Evolutionary conservation across 176 grass and related monocot species (phyloP), one percentile per base, ranked within the genome.

Genomic region (Alloteropsis semialata): DNA sequence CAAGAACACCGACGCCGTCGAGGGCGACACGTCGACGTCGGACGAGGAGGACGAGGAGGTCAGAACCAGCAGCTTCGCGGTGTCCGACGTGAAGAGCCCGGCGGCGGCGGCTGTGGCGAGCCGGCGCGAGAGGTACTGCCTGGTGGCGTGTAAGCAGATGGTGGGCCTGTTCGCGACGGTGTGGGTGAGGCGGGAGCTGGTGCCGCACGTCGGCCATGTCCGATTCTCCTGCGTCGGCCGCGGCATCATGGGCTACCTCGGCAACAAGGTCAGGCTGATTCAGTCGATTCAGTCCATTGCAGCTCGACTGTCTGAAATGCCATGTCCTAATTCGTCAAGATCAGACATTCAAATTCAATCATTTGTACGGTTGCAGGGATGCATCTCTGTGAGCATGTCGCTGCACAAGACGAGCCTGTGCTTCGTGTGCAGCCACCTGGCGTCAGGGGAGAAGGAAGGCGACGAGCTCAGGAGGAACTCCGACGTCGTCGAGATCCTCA

Each of bases 371-470:
- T n/a, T 81, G 33, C 80, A 96, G 91, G 95, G 95, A 9, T 98
- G 95, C 74, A 91, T 98, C 62, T 95, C 92, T 3, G 90, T 98
- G 74, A 98, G 95, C 86, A 91, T 95, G 95, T 93, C 92, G 32
- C 50, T 98, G 78, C 92, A 98, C 76, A 90, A 92, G 82, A 98
- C 92, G 3, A 92, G 45, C 59, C 73, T 95, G 49, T 98, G 95
- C 84, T 98, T 98, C 59, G 90, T 95, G 17, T 98, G 95, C 87
- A 98, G 92, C 82, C 92, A 98, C 85, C 81, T 98, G 79, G 92
- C 96, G 24, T 98, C 96, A 19, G 96, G 96, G 6, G 96, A 98
- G 84, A 98, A 98, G 84, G 96, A 95, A 91, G 92, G 96, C 4
- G 96, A 98, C 69, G 96, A 98, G 74, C 43, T 95, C 27, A 71